Conservation (phyloP, 1,284 basidiomycete genomes). For the Neonothopanus nambi region DNA sequence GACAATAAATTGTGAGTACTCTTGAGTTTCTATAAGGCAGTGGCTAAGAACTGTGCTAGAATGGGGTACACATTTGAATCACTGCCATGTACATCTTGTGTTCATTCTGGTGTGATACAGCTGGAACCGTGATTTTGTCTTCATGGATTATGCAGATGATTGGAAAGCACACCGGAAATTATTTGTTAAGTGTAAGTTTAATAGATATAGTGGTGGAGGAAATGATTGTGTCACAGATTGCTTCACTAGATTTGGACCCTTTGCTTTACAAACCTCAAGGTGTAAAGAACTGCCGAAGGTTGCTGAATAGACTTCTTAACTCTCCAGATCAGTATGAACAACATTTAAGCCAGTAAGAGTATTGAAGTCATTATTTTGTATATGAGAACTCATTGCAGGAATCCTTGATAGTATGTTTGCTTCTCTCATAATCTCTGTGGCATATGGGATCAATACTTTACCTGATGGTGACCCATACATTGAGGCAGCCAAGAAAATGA, state of each 20-base stretch:
- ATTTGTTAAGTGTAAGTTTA: conserved; percentile 32
- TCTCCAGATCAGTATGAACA: conserved; percentile 23
- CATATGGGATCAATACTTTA: conserved; percentile 2
- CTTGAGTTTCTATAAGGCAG: too few species aligned
- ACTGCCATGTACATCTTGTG: background rate
- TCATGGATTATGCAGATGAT: conserved; percentile 37
- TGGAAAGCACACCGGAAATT: conserved; percentile 41
- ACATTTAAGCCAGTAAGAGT: background rate
- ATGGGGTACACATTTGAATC: background rate
- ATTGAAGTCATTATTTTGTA: background rate
- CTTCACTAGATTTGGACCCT: too few species aligned
- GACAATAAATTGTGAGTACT: background rate
- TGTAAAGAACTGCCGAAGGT: too few species aligned
- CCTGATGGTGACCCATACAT: conserved; percentile 2
- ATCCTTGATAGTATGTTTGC: background rate
- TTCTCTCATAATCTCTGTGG: background rate
- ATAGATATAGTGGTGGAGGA: too few species aligned
- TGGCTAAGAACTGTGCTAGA: background rate
- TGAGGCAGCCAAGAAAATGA: background rate
- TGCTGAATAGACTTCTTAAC: conserved; percentile 34
- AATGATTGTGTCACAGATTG: too few species aligned
- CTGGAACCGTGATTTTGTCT: conserved; percentile 10
- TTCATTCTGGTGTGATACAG: background rate
- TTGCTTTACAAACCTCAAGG: too few species aligned
- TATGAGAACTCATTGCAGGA: background rate